phyloP scores from a whole-genome alignment of 2,329 filamentous ascomycete species.

The Sclerotinia nivalis region DNA sequence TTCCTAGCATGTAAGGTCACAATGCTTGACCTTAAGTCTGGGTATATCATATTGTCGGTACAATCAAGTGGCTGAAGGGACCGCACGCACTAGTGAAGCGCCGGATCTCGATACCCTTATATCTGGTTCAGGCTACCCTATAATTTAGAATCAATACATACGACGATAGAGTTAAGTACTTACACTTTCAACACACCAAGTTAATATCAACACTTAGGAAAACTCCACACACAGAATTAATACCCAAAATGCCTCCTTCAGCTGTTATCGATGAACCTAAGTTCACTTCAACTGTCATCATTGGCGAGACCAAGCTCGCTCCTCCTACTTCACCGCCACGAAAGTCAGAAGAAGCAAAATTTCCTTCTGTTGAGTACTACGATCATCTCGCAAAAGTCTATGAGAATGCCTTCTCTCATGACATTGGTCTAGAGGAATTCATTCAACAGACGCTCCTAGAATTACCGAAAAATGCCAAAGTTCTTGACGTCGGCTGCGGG shows the following conservation, averaged over 20 bases:
- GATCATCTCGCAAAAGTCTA: constrained; percentile 4
- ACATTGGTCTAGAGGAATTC: neutral
- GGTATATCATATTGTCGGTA: neutral
- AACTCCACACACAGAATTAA: neutral
- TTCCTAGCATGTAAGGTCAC: neutral
- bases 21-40: neutral
- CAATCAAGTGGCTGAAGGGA: neutral
- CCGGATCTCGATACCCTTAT: neutral
- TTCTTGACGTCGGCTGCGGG: constrained; percentile 42
- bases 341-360: neutral
- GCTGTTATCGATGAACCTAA: neutral
- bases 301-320: neutral
- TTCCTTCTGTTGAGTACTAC: constrained; percentile 13
- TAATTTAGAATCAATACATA: neutral
- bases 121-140: neutral
- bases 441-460: neutral
- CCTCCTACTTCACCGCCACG: neutral
- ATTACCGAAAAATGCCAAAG: neutral
- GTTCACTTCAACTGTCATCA: neutral
- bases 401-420: constrained; percentile 4
- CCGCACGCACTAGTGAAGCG: neutral
- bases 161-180: neutral
- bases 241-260: neutral
- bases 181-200: neutral
- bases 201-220: neutral